Percentiles rank a stretch among this genome's conserved stretches.
Evolutionary conservation across 176 grass and related monocot genomes (phyloP).

Genomic region (Aegilops speltoides): DNA sequence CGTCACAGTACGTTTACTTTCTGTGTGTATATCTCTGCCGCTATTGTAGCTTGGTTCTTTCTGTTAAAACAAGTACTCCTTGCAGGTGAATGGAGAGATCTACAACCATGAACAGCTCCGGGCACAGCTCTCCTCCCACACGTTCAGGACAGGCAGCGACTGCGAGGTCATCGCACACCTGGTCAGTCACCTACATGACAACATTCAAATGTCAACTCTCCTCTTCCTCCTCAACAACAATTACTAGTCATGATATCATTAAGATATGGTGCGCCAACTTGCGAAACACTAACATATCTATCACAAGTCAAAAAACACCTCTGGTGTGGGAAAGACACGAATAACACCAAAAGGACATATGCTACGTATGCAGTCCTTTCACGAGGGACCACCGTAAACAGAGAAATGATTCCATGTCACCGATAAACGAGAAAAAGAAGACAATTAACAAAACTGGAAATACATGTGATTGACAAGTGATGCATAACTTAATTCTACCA

Average conservation of each 20-base stretch:
- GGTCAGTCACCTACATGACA: conserved; percentile 35
- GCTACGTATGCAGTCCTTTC: not conserved
- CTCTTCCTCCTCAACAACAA: not conserved
- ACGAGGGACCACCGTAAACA: not conserved
- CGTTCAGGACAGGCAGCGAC: conserved; percentile 84
- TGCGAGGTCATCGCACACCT: conserved; percentile 89
- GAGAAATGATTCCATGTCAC: not conserved
- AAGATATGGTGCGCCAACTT: not conserved
- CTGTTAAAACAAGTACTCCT: not conserved
- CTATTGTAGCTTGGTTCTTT: not conserved
- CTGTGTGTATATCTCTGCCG: not conserved
- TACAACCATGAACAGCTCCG: conserved; percentile 81
- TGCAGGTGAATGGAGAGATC: conserved; percentile 82
- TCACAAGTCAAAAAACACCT: not conserved
- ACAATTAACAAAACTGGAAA: not conserved
- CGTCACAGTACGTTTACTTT: conserved; percentile 44
- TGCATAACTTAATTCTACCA: conserved; percentile 1
- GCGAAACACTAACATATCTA: not conserved
- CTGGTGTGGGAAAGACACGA: not conserved
- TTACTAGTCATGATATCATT: not conserved
- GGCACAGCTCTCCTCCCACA: conserved; percentile 43
- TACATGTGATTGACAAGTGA: not conserved
- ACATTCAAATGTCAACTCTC: not conserved
- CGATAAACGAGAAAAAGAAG: not conserved
- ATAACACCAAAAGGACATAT: not conserved